phyloP scores from a whole-genome alignment of 495 filamentous ascomycete species.

The Tricharina praecox region DNA sequence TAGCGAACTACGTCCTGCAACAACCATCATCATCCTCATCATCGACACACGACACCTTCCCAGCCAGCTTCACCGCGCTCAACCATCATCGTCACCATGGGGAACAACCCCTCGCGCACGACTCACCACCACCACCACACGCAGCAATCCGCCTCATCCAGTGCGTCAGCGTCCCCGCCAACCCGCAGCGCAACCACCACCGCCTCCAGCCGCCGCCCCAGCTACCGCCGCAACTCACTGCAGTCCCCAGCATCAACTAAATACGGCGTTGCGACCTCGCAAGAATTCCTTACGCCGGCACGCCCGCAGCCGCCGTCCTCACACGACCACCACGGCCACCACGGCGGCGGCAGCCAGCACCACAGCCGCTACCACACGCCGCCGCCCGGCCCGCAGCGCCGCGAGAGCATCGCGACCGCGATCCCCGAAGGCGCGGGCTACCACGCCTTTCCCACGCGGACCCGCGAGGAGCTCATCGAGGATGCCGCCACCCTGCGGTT shows the following conservation, averaged over 20 bases:
- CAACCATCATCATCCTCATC: no score
- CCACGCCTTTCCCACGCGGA: background rate
- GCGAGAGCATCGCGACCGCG: slow-evolving; percentile 1
- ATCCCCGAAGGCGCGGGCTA: slow-evolving; percentile 1
- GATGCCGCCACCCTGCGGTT: slow-evolving; percentile 5
- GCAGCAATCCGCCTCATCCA: slow-evolving; percentile 8
- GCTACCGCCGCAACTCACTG: slow-evolving; percentile 4
- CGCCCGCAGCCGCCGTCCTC: no score
- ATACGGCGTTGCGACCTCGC: background rate
- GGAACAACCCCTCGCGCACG: slow-evolving; percentile 26
- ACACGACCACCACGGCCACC: background rate
- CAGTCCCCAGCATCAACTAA: background rate
- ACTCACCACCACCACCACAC: slow-evolving; percentile 16
- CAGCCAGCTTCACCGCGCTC: no score
- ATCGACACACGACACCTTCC: no score
- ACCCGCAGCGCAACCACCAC: slow-evolving; percentile 6
- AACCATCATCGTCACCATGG: no score
- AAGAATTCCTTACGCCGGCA: background rate
- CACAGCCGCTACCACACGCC: background rate
- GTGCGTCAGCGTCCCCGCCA: slow-evolving; percentile 17
- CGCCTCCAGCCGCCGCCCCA: background rate
- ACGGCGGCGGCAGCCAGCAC: background rate
- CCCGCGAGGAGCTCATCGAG: slow-evolving; percentile 5
- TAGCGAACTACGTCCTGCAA: no score
- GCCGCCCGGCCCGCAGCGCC: background rate